Percentiles rank a stretch among this genome's conserved stretches.
Conservation (phyloP, 2,329 filamentous ascomycete genomes). For the Basipetospora chlamydospora region DNA sequence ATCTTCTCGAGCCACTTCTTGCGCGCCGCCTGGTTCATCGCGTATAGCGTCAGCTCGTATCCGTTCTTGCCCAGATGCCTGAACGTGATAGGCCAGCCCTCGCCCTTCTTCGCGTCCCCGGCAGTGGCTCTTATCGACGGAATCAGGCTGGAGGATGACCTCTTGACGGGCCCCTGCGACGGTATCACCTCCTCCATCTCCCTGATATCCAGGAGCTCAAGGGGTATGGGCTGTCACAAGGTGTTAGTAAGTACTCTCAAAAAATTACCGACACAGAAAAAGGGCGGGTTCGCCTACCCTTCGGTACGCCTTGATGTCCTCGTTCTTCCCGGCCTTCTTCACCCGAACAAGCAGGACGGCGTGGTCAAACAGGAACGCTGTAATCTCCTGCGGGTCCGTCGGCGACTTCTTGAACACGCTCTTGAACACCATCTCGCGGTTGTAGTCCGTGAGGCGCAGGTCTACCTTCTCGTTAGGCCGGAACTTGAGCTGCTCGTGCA, state of each 20-base stretch:
- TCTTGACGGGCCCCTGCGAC: constrained; percentile 62
- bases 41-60: constrained; percentile 83
- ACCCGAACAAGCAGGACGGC: constrained; percentile 81
- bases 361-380: constrained; percentile 91
- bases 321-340: constrained; percentile 82
- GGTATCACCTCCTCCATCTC: constrained; percentile 97
- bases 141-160: constrained; percentile 76
- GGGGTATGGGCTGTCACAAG: constrained; percentile 58
- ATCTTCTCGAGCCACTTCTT: constrained; percentile 98
- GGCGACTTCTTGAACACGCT: constrained; percentile 85
- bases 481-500: constrained; percentile 88
- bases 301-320: constrained; percentile 89
- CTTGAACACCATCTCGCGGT: constrained; percentile 87
- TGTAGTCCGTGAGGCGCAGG: constrained; percentile 84
- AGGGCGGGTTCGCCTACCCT: constrained; percentile 41
- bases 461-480: constrained; percentile 82
- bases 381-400: constrained; percentile 78
- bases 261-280: neutral
- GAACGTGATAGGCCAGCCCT: constrained; percentile 92
- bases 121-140: constrained; percentile 33
- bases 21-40: constrained; percentile 68
- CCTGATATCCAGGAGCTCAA: constrained; percentile 82
- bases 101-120: constrained; percentile 43
- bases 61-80: constrained; percentile 89
- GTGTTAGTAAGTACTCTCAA: constrained; percentile 6